Percentiles rank a stretch among this genome's conserved stretches.
These are phyloP conservation scores for Pseudohalonectria lignicola DNA, from an alignment of 2,329 filamentous ascomycete species.

Conservation along the genomic window DNA sequence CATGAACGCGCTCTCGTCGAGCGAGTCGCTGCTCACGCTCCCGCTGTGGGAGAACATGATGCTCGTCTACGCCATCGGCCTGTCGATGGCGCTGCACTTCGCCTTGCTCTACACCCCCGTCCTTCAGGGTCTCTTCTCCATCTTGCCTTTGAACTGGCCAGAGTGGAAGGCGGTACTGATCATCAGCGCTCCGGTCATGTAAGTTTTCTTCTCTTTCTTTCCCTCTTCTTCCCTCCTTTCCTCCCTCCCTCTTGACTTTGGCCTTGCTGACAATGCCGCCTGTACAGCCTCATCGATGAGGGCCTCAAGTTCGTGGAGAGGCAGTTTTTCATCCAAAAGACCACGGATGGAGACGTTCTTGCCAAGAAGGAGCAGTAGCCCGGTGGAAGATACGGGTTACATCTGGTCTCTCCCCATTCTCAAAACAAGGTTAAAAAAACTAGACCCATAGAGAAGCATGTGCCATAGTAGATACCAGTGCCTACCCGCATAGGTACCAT, in stretches of 20 bases:
- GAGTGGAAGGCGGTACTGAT: slow-evolving; percentile 89
- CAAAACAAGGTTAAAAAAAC: too few relatives aligned
- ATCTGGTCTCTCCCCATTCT: too few relatives aligned
- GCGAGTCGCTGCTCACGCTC: slow-evolving; percentile 84
- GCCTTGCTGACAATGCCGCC: slow-evolving; percentile 1
- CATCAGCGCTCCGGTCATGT: slow-evolving; percentile 90
- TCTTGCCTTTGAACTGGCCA: slow-evolving; percentile 69
- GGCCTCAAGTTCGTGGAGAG: slow-evolving; percentile 69
- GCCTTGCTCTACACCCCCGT: slow-evolving; percentile 85
- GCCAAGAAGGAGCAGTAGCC: slow-evolving; percentile 42
- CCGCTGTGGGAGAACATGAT: slow-evolving; percentile 99
- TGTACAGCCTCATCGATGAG: slow-evolving; percentile 65
- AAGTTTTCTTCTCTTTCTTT: slow-evolving; percentile 30
- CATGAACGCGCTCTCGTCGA: slow-evolving; percentile 93
- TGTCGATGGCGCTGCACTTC: slow-evolving; percentile 94
- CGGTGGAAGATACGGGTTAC: too few relatives aligned
- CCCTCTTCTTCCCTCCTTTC: not conserved
- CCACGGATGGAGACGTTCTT: slow-evolving; percentile 23
- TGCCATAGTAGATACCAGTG: too few relatives aligned
- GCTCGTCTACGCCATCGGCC: slow-evolving; percentile 83
- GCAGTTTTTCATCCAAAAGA: slow-evolving; percentile 48
- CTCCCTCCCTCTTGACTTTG: too few relatives aligned
- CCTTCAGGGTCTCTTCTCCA: slow-evolving; percentile 80
- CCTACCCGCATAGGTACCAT: too few relatives aligned
- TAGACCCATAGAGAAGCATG: too few relatives aligned